Evolutionary conservation across 345 rosid species (phyloP), one percentile per base, ranked within the genome.

Genomic region (Citrus unshiu): DNA sequence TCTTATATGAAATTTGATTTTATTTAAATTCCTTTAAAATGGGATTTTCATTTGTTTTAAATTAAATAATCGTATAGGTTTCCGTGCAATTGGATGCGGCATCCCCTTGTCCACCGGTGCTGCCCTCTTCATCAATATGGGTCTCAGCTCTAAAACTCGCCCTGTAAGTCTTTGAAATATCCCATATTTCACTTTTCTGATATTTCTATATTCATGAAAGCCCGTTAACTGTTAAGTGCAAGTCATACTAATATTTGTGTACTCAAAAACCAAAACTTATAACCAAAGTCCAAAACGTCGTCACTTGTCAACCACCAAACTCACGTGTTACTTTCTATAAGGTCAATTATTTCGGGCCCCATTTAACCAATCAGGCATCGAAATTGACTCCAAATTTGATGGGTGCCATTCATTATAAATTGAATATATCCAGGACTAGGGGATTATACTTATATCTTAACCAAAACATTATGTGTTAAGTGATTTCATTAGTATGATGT

Each of bases 41-140:
- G n/a, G 34, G 9, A 51, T 7, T 4, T 59, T 29, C 2, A 8
- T 32, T 27, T 10, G 21, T 30, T 4, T 29, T 8, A 14, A 30
- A 58, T 32, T 5, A 3, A 46, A 46, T 46, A 46, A 46, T 46
- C 1, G 1, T 57, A 58, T 73, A 91, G 95, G 95, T 27, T 86
- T 91, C 67, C 83, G 95, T 24, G 89, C 95, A 66, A 88, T 91
- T 30, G 95, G 95, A n/a, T 66, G 80, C 29, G 84, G 90, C 16
- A 18, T 87, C n/a, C 1, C 49, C 3, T 51, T 89, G 73, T 89
- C 95, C 14, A 29, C 83, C 2, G 39, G 34, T 7, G 56, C 72
- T 54, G 77, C 91, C n/a, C 0, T 88, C 61, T 68, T 91, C 76
- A 85, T 91, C 76, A 86, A 91, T 30, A 25, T 75, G 1, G 86